phyloP scores from a whole-genome alignment of 2,329 filamentous ascomycete species.

The Monosporascus sp. region DNA sequence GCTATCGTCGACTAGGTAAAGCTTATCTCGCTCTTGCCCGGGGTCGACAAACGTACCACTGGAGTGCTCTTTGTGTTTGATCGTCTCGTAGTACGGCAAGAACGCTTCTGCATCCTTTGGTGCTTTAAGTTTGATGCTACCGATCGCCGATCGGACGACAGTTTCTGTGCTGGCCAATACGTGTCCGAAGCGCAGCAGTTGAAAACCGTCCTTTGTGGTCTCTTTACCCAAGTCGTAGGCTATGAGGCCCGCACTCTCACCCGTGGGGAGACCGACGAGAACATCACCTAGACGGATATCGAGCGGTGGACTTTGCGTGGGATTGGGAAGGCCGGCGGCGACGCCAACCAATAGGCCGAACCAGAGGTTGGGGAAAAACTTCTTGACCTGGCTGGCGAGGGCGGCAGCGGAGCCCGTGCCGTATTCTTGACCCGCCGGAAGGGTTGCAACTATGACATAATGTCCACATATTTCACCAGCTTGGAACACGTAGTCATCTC shows the following conservation, averaged over 20 bases:
- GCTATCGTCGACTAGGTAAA: constrained; percentile 13
- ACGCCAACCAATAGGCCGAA: constrained; percentile 32
- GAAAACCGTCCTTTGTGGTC: constrained; percentile 16
- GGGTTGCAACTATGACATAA: constrained; percentile 29
- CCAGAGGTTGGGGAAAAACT: constrained; percentile 29
- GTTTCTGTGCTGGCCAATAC: constrained; percentile 22
- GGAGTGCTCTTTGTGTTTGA: constrained; percentile 16
- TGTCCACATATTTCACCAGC: constrained; percentile 31
- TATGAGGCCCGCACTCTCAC: constrained; percentile 20
- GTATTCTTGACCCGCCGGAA: constrained; percentile 29
- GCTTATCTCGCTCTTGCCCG: constrained; percentile 21
- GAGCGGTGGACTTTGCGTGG: constrained; percentile 13
- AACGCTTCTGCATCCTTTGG: constrained; percentile 17
- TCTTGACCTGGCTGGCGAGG: constrained; percentile 29
- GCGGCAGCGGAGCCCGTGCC: constrained; percentile 28
- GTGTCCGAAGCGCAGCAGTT: constrained; percentile 18
- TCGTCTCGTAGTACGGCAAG: constrained; percentile 15
- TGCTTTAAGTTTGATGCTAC: constrained; percentile 21
- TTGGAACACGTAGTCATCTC: constrained; percentile 31
- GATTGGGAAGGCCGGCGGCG: constrained; percentile 27
- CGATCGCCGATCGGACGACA: constrained; percentile 29
- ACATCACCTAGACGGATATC: constrained; percentile 35
- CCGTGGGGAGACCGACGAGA: constrained; percentile 23
- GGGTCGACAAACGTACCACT: constrained; percentile 24
- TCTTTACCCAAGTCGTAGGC: constrained; percentile 31